phyloP scores from a whole-genome alignment of 2,329 filamentous ascomycete genomes.

The Dactylonectria estremocensis region DNA sequence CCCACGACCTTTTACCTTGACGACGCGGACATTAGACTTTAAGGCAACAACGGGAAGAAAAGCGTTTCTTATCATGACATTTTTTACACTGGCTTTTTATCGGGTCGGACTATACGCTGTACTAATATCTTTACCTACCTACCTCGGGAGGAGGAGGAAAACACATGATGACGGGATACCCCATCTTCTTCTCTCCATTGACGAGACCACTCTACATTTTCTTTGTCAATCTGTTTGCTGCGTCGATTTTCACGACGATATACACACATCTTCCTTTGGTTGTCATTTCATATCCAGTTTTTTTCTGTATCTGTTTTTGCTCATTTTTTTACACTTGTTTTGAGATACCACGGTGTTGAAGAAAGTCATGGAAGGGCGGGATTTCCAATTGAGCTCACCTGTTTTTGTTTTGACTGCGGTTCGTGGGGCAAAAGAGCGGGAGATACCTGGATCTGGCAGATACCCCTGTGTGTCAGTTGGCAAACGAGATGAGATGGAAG shows the following conservation, averaged over 20 bases:
- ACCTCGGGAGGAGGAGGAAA: slow-evolving; percentile 39
- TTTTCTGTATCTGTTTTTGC: slow-evolving; percentile 21
- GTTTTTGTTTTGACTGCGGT: slow-evolving; percentile 19
- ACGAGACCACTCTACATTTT: slow-evolving; percentile 37
- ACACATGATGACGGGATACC: slow-evolving; percentile 45
- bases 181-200: slow-evolving; percentile 40
- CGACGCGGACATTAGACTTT: slow-evolving; percentile 48
- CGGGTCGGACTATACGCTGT: slow-evolving; percentile 39
- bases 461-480: slow-evolving; percentile 31
- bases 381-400: slow-evolving; percentile 14
- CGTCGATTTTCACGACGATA: slow-evolving; percentile 12
- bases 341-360: slow-evolving; percentile 48
- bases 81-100: slow-evolving; percentile 36
- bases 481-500: slow-evolving; percentile 10
- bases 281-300: slow-evolving; percentile 12
- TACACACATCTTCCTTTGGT: slow-evolving; percentile 22
- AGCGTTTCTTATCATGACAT: slow-evolving; percentile 35
- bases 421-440: slow-evolving; percentile 18
- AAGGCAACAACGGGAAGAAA: slow-evolving; percentile 27
- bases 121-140: slow-evolving; percentile 44
- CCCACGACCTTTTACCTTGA: slow-evolving; percentile 49
- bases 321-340: slow-evolving; percentile 36
- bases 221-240: slow-evolving; percentile 24
- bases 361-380: slow-evolving; percentile 23
- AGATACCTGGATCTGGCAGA: slow-evolving; percentile 24